Conservation (phyloP, 352 stramenopile species). For the Phytophthora pluvialis region DNA sequence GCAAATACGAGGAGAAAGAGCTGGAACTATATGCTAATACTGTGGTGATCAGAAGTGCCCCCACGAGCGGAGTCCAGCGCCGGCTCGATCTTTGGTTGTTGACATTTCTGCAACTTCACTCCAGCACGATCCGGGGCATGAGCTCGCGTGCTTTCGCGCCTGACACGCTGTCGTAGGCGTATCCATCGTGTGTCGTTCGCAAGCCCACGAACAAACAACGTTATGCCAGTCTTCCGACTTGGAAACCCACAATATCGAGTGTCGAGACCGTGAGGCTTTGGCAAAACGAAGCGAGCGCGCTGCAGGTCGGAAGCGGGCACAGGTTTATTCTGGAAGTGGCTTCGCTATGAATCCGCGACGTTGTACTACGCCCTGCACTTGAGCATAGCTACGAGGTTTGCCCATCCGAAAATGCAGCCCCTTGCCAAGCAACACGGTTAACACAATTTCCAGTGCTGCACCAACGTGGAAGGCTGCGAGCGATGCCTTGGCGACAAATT, state of each 20-base stretch:
- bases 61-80: conserved; percentile 9
- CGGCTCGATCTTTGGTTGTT: conserved; percentile 16
- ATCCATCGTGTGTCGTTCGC: background rate
- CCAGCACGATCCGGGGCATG: conserved; percentile 5
- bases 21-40: background rate
- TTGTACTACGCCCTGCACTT: no score
- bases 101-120: conserved; percentile 25
- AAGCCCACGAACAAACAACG: no score
- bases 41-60: background rate
- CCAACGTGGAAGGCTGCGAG: no score
- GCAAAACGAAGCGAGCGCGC: no score
- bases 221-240: no score
- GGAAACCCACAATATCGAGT: conserved; percentile 4
- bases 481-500: background rate
- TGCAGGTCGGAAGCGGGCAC: background rate
- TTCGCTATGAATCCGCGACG: no score
- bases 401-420: no score
- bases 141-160: conserved; percentile 2
- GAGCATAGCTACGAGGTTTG: no score
- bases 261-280: conserved; percentile 10
- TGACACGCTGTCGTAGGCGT: conserved; percentile 11
- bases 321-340: no score
- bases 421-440: no score
- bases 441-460: no score
- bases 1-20: conserved; percentile 2